Conservation (phyloP, 495 filamentous ascomycete species). For the Schizothecium vesticola region DNA sequence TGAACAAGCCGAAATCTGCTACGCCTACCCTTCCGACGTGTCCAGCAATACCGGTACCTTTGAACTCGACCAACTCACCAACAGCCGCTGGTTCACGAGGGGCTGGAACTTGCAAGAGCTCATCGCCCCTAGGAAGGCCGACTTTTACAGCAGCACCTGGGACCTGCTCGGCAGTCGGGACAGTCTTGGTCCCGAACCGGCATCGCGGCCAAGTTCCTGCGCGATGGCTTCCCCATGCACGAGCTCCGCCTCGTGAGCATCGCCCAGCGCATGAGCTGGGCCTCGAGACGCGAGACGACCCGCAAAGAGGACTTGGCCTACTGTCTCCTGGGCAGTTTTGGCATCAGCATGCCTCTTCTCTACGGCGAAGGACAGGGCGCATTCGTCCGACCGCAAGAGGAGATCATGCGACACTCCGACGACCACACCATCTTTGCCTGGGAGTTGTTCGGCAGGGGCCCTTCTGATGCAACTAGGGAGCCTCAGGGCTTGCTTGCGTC, state of each 20-base stretch:
- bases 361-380: conserved; percentile 3
- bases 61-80: background rate
- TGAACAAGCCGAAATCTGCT: background rate
- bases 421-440: background rate
- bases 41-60: background rate
- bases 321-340: conserved; percentile 9
- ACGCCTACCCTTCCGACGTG: conserved; percentile 9
- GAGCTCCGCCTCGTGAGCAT: conserved; percentile 15
- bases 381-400: background rate
- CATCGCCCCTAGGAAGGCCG: background rate
- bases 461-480: background rate
- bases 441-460: background rate
- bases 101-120: conserved; percentile 7
- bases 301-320: conserved; percentile 27
- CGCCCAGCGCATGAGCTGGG: conserved; percentile 29
- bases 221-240: background rate
- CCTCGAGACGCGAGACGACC: conserved; percentile 18
- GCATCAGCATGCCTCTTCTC: conserved; percentile 22
- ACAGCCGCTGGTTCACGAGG: conserved; percentile 9
- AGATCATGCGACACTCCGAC: conserved; percentile 8
- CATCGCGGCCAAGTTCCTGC: conserved; percentile 16
- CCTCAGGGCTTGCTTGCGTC: background rate
- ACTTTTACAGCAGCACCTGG: background rate
- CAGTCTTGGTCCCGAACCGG: conserved; percentile 6
- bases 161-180: background rate